These are phyloP conservation scores for Brassica napus DNA, from an alignment of 345 rosid species.

Conservation along the genomic window DNA sequence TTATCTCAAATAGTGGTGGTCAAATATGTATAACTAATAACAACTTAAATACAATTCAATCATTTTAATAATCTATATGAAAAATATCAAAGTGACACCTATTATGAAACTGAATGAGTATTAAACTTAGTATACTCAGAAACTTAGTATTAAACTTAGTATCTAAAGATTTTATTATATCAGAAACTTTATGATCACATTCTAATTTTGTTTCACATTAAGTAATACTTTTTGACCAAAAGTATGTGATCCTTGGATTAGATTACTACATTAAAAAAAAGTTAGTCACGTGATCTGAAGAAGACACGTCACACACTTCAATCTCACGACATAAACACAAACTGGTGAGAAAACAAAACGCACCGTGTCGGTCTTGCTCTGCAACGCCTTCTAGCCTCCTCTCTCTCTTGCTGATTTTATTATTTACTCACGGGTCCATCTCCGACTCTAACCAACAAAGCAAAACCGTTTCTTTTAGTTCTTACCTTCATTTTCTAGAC, in stretches of 20 bases:
- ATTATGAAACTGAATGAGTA: too few species aligned
- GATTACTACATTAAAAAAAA: background rate
- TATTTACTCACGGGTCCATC: slow-evolving; percentile 17
- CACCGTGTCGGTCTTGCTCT: slow-evolving; percentile 39
- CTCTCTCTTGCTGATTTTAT: background rate
- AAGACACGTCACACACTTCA: slow-evolving; percentile 37
- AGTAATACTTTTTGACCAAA: slow-evolving; percentile 1
- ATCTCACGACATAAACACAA: slow-evolving; percentile 20
- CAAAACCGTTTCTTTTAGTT: slow-evolving; percentile 13
- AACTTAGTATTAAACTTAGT: too few species aligned
- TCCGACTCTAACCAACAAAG: background rate
- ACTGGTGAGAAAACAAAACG: slow-evolving; percentile 28
- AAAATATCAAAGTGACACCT: too few species aligned
- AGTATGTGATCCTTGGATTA: background rate
- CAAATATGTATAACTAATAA: too few species aligned
- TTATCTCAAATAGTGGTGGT: too few species aligned
- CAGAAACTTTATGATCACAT: too few species aligned
- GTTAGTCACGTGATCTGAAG: background rate
- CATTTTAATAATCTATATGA: too few species aligned
- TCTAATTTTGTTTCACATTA: slow-evolving; percentile 18
- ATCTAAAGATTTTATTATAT: too few species aligned
- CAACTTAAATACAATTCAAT: too few species aligned
- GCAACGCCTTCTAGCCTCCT: slow-evolving; percentile 8
- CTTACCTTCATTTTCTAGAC: background rate
- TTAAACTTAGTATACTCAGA: too few species aligned